Evolutionary conservation across 164 flowering plant species (phyloP), one percentile per base, ranked within the genome.

Genomic region (Magnolia kwangsiensis): DNA sequence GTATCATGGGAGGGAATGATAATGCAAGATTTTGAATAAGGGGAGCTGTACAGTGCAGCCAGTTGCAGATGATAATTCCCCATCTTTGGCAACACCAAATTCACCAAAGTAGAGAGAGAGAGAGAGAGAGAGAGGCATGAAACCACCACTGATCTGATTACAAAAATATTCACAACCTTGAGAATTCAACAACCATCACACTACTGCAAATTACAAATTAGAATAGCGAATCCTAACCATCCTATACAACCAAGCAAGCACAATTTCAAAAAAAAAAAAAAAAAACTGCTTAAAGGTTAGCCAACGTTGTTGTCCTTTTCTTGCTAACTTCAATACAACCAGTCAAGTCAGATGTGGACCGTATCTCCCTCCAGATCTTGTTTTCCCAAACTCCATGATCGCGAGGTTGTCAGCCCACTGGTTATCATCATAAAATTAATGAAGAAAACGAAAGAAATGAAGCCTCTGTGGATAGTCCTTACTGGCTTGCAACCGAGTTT

Each of bases 281-380:
- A 80, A 83, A 80, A 82, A 78, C 81, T 75, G 82, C 80, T 85
- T 78, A 80, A 88, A 80, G 86, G 89, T 91, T 90, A 90, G 92
- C 80, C 83, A 80, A 78, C 81, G 84, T 79, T 84, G 81, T 76
- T 69, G 75, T 69, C 75, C 80, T 79, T 72, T 81, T 77, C 72
- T 75, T 74, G 73, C 84, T 81, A 82, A 16, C 80, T 82, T 74
- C 81, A 77, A 82, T 78, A 81, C 74, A 82, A 78, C 72, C 78
- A 78, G 80, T 84, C 88, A 86, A 71, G 91, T 88, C 87, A 88
- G 90, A 85, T 75, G 88, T 88, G 83, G 69, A 76, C 90, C 81
- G 71, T 81, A 50, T 78, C 73, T 72, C 72, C 83, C 78, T 74
- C 83, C 64, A 16, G 72, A 67, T 63, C 64, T 69, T 63, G 37